Evolutionary conservation across 495 filamentous ascomycete species (phyloP).

Genomic region (Hypoxylon subgilvum): DNA sequence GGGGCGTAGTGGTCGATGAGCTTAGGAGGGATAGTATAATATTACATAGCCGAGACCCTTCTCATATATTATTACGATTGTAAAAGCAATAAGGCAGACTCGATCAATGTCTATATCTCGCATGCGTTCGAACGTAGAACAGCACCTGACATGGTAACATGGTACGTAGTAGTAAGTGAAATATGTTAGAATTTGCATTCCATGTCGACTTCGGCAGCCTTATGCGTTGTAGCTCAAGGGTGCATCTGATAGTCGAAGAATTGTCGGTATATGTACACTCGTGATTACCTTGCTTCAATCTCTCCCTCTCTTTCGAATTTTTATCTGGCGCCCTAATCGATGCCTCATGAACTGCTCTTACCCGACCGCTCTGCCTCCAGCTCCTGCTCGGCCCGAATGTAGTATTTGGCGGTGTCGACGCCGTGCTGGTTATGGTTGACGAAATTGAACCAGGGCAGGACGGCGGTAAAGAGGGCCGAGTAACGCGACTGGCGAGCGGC

Average conservation of each 20-base stretch:
- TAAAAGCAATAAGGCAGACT: too few species aligned
- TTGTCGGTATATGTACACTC: slow-evolving; percentile 27
- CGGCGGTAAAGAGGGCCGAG: slow-evolving; percentile 77
- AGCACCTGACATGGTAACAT: too few species aligned
- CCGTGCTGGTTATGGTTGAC: slow-evolving; percentile 98
- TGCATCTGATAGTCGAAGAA: slow-evolving; percentile 13
- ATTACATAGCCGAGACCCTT: too few species aligned
- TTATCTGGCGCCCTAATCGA: too few species aligned
- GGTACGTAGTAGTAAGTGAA: too few species aligned
- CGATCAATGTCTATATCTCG: too few species aligned
- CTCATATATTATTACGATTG: too few species aligned
- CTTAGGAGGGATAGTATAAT: too few species aligned
- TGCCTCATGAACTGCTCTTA: slow-evolving; percentile 33
- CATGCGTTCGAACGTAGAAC: too few species aligned
- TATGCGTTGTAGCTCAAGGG: neutral
- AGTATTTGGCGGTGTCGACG: slow-evolving; percentile 98
- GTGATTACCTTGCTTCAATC: slow-evolving; percentile 45
- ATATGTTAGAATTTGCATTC: slow-evolving; percentile 11
- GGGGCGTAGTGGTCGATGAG: neutral
- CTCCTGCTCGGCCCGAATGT: slow-evolving; percentile 92
- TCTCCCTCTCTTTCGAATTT: neutral
- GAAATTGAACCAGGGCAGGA: slow-evolving; percentile 95
- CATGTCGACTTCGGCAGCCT: neutral
- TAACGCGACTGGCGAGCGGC: slow-evolving; percentile 92
- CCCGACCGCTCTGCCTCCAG: slow-evolving; percentile 73